phyloP scores from a whole-genome alignment of 1,284 basidiomycete species.

The Mycena citricolor region DNA sequence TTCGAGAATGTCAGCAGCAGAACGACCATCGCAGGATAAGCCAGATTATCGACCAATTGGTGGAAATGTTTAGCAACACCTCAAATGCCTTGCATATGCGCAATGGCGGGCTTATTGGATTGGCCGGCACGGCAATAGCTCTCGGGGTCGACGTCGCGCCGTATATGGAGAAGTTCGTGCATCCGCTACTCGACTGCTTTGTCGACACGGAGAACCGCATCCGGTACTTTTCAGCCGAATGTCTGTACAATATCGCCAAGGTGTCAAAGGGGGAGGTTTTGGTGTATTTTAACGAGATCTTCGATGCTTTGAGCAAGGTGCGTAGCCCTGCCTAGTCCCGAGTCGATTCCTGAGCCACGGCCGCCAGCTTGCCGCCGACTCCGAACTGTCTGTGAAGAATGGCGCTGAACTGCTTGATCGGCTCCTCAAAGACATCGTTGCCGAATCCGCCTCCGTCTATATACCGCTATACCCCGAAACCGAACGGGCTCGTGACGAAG shows the following conservation, averaged over 20 bases:
- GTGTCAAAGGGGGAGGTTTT: conserved; percentile 97
- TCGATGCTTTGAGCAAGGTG: conserved; percentile 96
- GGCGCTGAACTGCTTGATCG: conserved; percentile 98
- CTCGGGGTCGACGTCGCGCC: conserved; percentile 91
- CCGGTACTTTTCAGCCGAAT: conserved; percentile 96
- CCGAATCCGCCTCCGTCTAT: conserved; percentile 94
- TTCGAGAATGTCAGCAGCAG: conserved; percentile 82
- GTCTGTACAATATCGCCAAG: conserved; percentile 97
- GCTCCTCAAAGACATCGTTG: conserved; percentile 95
- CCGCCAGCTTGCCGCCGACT: conserved; percentile 88
- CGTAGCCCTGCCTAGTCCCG: conserved; percentile 26
- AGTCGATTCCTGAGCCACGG: conserved; percentile 4
- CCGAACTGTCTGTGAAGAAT: conserved; percentile 96
- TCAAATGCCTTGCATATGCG: conserved; percentile 85
- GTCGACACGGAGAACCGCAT: conserved; percentile 94
- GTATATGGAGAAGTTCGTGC: conserved; percentile 92
- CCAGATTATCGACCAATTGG: conserved; percentile 91
- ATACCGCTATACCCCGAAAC: conserved; percentile 87
- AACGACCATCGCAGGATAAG: conserved; percentile 82
- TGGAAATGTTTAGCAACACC: conserved; percentile 85
- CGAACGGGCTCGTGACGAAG: conserved; percentile 60
- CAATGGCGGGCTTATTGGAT: conserved; percentile 94
- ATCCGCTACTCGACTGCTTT: conserved; percentile 91
- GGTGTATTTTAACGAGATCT: conserved; percentile 98
- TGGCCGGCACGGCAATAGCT: conserved; percentile 95